Base-by-base conservation (phyloP, 768 basidiomycete genomes). In the Mycena crocata region DNA sequence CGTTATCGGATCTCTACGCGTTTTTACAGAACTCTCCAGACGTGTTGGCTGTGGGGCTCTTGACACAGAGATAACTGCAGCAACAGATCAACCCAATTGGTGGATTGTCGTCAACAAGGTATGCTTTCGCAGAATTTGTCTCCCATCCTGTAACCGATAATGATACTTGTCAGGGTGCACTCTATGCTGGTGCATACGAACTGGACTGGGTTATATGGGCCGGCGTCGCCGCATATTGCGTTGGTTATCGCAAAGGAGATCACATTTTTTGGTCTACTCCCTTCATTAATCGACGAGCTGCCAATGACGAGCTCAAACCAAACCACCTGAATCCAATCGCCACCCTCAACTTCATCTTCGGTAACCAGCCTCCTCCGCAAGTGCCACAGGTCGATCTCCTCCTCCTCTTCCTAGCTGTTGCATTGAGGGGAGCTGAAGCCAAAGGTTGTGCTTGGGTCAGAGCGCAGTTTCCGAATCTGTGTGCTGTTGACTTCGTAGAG, bases 61-160 rank as follows among this genome's bases (percentile, higher is more conserved):
- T 23, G 49, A 61, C 6, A 32, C 52, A 10, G 50, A 62, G 15
- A 8, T 32, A 15, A 46, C 10, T 14, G 49, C 37, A n/a, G 14
- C 28, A 10, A 19, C 5, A 12, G 8, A 44, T 3, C 62, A 63
- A n/a, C 44, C 42, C 23, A 64, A 49, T 17, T 64, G 62, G 62
- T 64, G 62, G 55, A 23, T 64, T 10, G 19, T 64, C 1, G 62
- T 55, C 15, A 64, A 64, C 45, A 57, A 57, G 62, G 62, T 64
- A 52, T 31, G 50, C 35, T 44, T 26, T 26, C 6, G 4, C 24
- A 19, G 21, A 26, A 34, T 5, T 37, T 26, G 3, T 21, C 44
- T 39, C 37, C n/a, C 21, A 34, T n/a, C 30, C 30, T 1, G 23
- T 4, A 28, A 28, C 12, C 31, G 23, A 51, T 52, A 2, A n/a